Evolutionary conservation across 2,329 filamentous ascomycete species (phyloP).

Genomic region (Pseudophaeomoniella oleicola): DNA sequence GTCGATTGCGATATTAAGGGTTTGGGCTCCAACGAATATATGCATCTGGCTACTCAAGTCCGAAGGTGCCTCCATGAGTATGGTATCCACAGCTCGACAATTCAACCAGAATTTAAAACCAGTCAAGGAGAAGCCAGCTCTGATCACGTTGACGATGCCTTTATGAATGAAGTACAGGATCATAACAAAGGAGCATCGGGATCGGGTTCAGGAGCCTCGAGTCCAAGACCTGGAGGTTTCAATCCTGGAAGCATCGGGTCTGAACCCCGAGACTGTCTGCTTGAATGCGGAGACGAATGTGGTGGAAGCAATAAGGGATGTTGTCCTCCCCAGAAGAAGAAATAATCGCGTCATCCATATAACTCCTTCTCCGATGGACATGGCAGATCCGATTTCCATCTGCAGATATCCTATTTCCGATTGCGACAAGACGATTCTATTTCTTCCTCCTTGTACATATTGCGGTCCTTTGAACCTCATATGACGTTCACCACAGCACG

Average conservation of each 20-base stretch:
- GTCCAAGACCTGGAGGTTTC: conserved; percentile 13
- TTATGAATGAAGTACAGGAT: neutral
- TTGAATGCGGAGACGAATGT: conserved; percentile 33
- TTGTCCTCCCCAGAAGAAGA: conserved; percentile 7
- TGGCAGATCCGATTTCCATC: too few relatives aligned
- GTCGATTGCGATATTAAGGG: conserved; percentile 81
- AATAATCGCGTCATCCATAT: too few relatives aligned
- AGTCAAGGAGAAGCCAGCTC: neutral
- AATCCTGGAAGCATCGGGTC: conserved; percentile 21
- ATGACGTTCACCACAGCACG: too few relatives aligned
- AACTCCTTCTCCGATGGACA: too few relatives aligned
- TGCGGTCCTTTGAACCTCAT: too few relatives aligned
- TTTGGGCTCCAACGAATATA: conserved; percentile 65
- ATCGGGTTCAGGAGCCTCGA: conserved; percentile 3
- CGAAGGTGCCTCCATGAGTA: conserved; percentile 84
- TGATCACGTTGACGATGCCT: neutral
- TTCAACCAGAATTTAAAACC: conserved; percentile 67
- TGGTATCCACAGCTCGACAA: conserved; percentile 92
- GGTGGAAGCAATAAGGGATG: conserved; percentile 15
- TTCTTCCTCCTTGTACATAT: too few relatives aligned
- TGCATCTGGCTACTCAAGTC: conserved; percentile 72
- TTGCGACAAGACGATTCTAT: too few relatives aligned
- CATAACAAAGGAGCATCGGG: conserved; percentile 3
- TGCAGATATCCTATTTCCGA: too few relatives aligned
- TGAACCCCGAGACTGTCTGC: conserved; percentile 25